phyloP scores from a whole-genome alignment of 768 basidiomycete genomes.

The Collybia sp. region DNA sequence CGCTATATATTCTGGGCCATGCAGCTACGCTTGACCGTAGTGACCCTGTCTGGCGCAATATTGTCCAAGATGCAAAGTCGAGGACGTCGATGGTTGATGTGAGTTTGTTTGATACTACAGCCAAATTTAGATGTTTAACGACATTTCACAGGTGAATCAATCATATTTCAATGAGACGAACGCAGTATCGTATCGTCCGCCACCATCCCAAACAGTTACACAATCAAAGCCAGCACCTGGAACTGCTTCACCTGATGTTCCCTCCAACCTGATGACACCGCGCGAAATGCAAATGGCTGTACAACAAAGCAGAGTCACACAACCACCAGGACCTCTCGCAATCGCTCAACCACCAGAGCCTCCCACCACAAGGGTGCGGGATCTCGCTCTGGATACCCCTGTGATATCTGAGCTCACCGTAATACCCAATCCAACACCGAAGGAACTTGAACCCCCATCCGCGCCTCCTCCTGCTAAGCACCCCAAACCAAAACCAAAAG shows the following conservation, averaged over 20 bases:
- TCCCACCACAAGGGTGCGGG: no score
- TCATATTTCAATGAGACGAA: conserved; percentile 19
- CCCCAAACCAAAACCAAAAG: conserved; percentile 25
- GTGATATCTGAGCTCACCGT: background rate
- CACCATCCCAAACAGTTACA: conserved; percentile 8
- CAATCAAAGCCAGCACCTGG: conserved; percentile 1
- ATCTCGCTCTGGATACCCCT: no score
- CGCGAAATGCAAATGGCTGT: no score
- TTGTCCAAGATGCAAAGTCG: conserved; percentile 70
- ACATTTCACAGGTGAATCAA: conserved; percentile 14
- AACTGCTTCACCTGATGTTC: no score
- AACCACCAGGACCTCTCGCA: no score
- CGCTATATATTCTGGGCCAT: conserved; percentile 91
- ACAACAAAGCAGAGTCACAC: no score
- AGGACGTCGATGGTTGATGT: conserved; percentile 66
- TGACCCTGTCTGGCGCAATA: conserved; percentile 72
- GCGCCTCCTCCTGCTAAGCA: conserved; percentile 26
- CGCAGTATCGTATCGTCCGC: conserved; percentile 13
- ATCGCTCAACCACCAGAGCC: no score
- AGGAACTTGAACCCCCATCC: background rate
- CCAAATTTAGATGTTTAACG: conserved; percentile 1
- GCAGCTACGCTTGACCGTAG: conserved; percentile 86
- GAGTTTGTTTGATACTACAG: conserved; percentile 13
- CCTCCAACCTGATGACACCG: no score
- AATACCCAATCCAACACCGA: background rate